phyloP scores from a whole-genome alignment of 148 eudicot species.

The Drosera capensis region DNA sequence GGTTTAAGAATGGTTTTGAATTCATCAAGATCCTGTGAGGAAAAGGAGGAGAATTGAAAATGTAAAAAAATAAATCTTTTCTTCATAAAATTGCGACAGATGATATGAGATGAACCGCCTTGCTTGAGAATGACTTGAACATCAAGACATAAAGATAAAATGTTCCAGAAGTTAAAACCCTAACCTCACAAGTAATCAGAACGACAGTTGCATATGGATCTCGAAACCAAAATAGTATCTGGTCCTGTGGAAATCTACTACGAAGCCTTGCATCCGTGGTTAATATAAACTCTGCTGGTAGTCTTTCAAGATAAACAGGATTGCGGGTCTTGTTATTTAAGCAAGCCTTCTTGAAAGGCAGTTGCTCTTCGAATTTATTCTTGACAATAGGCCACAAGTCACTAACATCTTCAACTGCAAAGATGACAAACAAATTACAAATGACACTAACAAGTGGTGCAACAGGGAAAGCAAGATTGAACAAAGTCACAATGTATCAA shows the following conservation, averaged over 20 bases:
- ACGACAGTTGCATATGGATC: constrained; percentile 94
- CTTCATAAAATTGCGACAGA: too few relatives aligned
- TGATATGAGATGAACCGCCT: too few relatives aligned
- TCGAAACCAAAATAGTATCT: constrained; percentile 76
- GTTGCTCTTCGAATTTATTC: constrained; percentile 49
- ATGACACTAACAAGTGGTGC: background rate
- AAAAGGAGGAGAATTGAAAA: constrained; percentile 1
- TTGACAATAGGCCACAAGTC: constrained; percentile 84
- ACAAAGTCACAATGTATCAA: too few relatives aligned
- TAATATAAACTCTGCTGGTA: constrained; percentile 71
- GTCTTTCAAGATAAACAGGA: constrained; percentile 60
- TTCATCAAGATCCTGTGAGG: constrained; percentile 63
- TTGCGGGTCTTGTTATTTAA: constrained; percentile 87
- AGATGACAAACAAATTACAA: background rate
- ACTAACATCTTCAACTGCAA: constrained; percentile 92
- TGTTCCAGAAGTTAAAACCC: background rate
- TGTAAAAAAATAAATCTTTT: background rate
- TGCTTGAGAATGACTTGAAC: background rate
- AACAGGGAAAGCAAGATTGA: background rate
- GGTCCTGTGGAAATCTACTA: constrained; percentile 84
- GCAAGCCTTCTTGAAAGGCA: constrained; percentile 61
- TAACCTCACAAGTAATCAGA: constrained; percentile 94
- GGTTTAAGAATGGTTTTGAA: constrained; percentile 88
- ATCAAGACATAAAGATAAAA: background rate
- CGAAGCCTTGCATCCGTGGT: constrained; percentile 93